A percentile compares a stretch with the other conserved stretches of the same genome.
phyloP scores from a whole-genome alignment of 2,329 filamentous ascomycete genomes.

The Passalora sequoiae region DNA sequence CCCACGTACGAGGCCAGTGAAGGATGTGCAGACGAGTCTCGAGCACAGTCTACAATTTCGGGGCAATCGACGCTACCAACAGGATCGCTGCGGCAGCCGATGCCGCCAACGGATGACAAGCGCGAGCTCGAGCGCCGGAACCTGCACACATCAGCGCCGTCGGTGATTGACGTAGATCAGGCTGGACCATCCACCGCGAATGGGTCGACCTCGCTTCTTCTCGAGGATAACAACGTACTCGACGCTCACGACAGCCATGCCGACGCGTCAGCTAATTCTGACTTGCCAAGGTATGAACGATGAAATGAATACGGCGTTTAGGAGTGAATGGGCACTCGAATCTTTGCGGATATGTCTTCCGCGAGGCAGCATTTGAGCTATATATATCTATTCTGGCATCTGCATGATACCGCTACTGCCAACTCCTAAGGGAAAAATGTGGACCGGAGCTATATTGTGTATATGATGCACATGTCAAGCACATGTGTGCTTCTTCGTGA shows the following conservation, averaged over 20 bases:
- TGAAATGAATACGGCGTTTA: conserved; percentile 9
- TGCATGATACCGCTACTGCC: too few relatives aligned
- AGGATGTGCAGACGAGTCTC: conserved; percentile 12
- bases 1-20: conserved; percentile 12
- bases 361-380: too few relatives aligned
- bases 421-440: too few relatives aligned
- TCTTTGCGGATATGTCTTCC: conserved; percentile 12
- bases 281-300: conserved; percentile 20
- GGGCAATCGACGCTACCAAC: neutral
- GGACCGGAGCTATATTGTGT: too few relatives aligned
- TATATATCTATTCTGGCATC: too few relatives aligned
- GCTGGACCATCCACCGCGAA: conserved; percentile 9
- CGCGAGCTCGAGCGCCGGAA: conserved; percentile 61
- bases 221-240: conserved; percentile 15
- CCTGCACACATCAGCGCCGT: conserved; percentile 40
- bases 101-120: conserved; percentile 61
- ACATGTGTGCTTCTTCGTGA: too few relatives aligned
- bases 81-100: neutral
- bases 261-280: conserved; percentile 7
- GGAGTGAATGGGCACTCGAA: conserved; percentile 3
- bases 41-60: conserved; percentile 7
- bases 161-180: conserved; percentile 9
- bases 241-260: conserved; percentile 15
- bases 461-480: too few relatives aligned
- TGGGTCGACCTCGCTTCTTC: conserved; percentile 11